A percentile compares a stretch with the other conserved stretches of the same genome.
These are phyloP conservation scores for Raddia distichophylla DNA, from an alignment of 176 grass and related monocot species.

Conservation along the genomic window DNA sequence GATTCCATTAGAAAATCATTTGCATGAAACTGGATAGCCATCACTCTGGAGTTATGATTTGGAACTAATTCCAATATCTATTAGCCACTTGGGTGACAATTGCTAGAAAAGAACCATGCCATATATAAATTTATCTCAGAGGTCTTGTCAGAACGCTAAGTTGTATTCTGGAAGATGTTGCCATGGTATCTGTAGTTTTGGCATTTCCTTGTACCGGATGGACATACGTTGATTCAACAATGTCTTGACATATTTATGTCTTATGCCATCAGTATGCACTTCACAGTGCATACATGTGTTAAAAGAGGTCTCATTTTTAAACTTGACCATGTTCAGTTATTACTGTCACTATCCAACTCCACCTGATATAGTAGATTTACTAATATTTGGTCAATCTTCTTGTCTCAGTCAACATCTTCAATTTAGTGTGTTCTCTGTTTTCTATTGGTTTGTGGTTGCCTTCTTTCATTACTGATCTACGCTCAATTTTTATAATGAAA, in stretches of 20 bases:
- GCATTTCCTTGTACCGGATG: background rate
- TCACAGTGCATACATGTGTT: background rate
- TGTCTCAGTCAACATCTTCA: background rate
- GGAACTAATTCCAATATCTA: constrained; percentile 4
- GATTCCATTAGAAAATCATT: background rate
- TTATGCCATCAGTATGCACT: constrained; percentile 16
- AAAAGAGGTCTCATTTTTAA: background rate
- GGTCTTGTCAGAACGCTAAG: background rate
- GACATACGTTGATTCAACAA: background rate
- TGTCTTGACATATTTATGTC: background rate
- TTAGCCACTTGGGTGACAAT: background rate
- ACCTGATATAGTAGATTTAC: background rate
- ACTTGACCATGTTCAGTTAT: background rate
- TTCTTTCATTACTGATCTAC: background rate
- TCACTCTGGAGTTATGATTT: background rate
- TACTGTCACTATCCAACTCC: background rate
- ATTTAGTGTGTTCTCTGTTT: constrained; percentile 1
- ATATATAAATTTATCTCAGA: constrained; percentile 18
- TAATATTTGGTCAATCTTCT: constrained; percentile 5
- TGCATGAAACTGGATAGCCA: background rate
- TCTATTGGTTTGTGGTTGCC: background rate
- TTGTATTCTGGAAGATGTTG: background rate
- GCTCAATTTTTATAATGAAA: constrained; percentile 17
- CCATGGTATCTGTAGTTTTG: background rate
- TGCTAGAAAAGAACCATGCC: constrained; percentile 12